phyloP scores from a whole-genome alignment of 768 basidiomycete species.

The Cyclocybe aegerita region DNA sequence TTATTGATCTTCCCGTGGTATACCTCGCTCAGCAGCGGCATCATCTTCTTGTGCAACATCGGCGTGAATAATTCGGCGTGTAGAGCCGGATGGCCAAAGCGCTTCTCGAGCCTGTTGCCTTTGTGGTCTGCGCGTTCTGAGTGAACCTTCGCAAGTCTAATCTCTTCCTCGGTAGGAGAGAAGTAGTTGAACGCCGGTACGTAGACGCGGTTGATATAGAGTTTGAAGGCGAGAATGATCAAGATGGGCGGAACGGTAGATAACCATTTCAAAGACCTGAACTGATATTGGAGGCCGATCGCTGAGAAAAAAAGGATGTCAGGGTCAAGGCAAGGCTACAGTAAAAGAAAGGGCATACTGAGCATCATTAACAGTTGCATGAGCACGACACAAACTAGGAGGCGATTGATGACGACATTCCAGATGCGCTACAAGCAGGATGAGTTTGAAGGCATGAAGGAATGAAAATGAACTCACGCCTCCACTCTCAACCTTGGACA shows the following conservation, averaged over 20 bases:
- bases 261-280: constrained; percentile 76
- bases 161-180: constrained; percentile 78
- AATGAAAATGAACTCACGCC: constrained; percentile 57
- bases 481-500: constrained; percentile 89
- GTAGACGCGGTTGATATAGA: constrained; percentile 73
- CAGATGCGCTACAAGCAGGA: constrained; percentile 66
- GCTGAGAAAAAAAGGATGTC: constrained; percentile 40
- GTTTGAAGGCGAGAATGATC: constrained; percentile 78
- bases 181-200: constrained; percentile 75
- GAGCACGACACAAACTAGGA: constrained; percentile 72
- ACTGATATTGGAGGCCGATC: constrained; percentile 79
- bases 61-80: constrained; percentile 85
- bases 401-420: constrained; percentile 91
- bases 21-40: constrained; percentile 72
- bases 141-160: constrained; percentile 71
- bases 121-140: constrained; percentile 74
- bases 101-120: constrained; percentile 77
- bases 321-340: neutral
- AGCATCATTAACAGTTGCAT: constrained; percentile 89
- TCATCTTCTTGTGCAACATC: constrained; percentile 85
- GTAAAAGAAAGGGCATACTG: constrained; percentile 52
- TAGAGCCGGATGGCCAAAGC: constrained; percentile 94
- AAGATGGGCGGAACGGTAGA: constrained; percentile 86
- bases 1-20: constrained; percentile 71
- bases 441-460: constrained; percentile 2